Conservation (phyloP, 345 rosid species). For the Chamaenerion angustifolium region DNA sequence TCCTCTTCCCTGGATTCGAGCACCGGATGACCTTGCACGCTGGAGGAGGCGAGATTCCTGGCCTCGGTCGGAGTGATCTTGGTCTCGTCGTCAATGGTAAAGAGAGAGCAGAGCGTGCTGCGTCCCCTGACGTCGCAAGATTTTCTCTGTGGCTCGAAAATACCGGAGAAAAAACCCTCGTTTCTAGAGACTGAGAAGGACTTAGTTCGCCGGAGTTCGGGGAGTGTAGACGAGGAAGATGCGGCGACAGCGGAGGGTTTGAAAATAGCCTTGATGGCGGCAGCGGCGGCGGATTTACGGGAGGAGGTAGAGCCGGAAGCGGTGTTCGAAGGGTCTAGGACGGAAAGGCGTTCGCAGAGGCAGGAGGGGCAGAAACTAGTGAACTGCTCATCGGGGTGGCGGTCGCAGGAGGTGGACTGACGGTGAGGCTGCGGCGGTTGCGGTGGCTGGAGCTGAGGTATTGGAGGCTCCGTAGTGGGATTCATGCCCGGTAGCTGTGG, state of each 20-base stretch:
- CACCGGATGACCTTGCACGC: conserved; percentile 24
- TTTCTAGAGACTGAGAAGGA: conserved; percentile 90
- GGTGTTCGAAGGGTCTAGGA: conserved; percentile 37
- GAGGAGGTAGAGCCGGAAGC: conserved; percentile 35
- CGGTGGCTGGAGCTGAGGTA: conserved; percentile 41
- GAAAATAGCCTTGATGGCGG: conserved; percentile 44
- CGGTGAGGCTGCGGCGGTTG: conserved; percentile 80
- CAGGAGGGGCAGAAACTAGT: conserved; percentile 93
- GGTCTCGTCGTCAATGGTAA: conserved; percentile 48
- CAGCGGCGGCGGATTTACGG: conserved; percentile 34
- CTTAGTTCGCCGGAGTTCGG: conserved; percentile 86
- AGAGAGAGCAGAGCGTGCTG: conserved; percentile 66
- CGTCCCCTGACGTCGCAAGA: conserved; percentile 94
- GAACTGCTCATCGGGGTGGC: conserved; percentile 81
- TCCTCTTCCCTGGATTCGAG: conserved; percentile 50
- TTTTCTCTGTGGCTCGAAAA: conserved; percentile 88
- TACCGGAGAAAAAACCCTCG: conserved; percentile 70
- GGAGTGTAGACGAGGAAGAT: conserved; percentile 18
- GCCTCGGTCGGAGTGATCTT: conserved; percentile 27
- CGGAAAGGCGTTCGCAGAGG: conserved; percentile 90
- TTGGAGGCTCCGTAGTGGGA: conserved; percentile 49
- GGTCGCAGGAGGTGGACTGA: conserved; percentile 71
- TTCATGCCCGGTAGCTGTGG: conserved; percentile 70
- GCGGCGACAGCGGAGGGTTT: conserved; percentile 10
- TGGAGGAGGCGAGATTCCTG: conserved; percentile 20